Base-by-base conservation (phyloP, 495 filamentous ascomycete genomes). In the Penicillium tannophilum region DNA sequence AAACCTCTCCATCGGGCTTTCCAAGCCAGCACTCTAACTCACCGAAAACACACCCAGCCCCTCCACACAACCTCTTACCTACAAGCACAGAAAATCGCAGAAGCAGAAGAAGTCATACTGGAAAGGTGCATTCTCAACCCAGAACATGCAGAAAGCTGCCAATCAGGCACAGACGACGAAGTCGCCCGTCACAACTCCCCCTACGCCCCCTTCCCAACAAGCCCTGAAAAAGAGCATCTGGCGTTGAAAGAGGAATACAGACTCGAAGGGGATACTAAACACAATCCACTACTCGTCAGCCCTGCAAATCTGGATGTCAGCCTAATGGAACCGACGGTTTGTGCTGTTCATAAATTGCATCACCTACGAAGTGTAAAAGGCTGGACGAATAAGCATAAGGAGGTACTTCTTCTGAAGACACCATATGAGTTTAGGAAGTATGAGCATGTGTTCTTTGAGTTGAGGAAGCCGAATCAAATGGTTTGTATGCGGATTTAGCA, bases 161-260 rank as follows among this genome's bases (percentile, higher is more conserved):
- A 67, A 42, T 63, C 60, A 17, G 71, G 71, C 52, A 67, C 69
- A 14, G 71, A 73, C 33, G 69, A 70, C 30, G 71, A 70, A 57
- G 69, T 70, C 9, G 69, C 58, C 0, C 59, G 59, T 4, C 71
- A 73, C 62, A 63, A 63, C 50, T 68, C 64, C 1, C 68, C 71
- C 12, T 73, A 68, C 48, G 71, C 72, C 33, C 69, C 67, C 6
- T 50, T 59, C 6, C 60, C 50, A 45, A 70, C 71, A 31, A 43
- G 48, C 20, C 61, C 64, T 1, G 67, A 68, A 3, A 57, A 56
- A 16, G 71, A 73, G 33, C 57, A 62, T 16, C 54, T 52, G 11
- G 69, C 69, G 3, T 46, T 67, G 9, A 54, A 64, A 26, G 65
- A 64, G 24, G 69, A 73, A 41, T 72, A 67, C 52, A 62, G 14